These are phyloP conservation scores for Hagleromyces aurorensis DNA, from an alignment of 805 yeast species.

Conservation along the genomic window DNA sequence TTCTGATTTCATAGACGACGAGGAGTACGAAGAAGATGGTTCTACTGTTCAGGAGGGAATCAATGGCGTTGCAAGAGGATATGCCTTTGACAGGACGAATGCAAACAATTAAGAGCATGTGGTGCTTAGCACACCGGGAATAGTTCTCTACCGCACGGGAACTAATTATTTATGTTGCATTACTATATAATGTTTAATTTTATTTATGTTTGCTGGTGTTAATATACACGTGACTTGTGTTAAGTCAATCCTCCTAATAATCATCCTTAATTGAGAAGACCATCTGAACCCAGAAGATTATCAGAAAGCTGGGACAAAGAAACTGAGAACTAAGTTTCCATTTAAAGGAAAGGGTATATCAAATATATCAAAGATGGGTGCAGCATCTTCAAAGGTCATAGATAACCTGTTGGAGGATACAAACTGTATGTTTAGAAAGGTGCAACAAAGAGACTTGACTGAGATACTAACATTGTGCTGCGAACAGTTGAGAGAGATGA, in stretches of 20 bases:
- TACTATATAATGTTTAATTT: too few species aligned
- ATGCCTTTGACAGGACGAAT: slow-evolving; percentile 40
- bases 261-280: too few species aligned
- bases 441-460: not conserved
- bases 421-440: slow-evolving; percentile 42
- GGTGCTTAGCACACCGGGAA: too few species aligned
- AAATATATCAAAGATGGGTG: slow-evolving; percentile 40
- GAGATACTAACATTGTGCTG: slow-evolving; percentile 7
- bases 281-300: too few species aligned
- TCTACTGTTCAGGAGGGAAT: slow-evolving; percentile 78
- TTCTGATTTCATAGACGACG: slow-evolving; percentile 59
- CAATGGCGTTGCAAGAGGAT: slow-evolving; percentile 86
- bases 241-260: too few species aligned
- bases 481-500: slow-evolving; percentile 74
- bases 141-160: too few species aligned
- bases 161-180: too few species aligned
- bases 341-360: too few species aligned
- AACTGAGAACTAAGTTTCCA: too few species aligned
- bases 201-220: too few species aligned
- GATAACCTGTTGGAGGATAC: slow-evolving; percentile 76
- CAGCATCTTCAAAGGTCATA: slow-evolving; percentile 49
- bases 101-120: slow-evolving; percentile 1
- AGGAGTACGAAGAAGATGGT: slow-evolving; percentile 45
- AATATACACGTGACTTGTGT: too few species aligned
- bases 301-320: too few species aligned